phyloP scores from a whole-genome alignment of 2,329 filamentous ascomycete species.

The Sclerotinia subarctica region DNA sequence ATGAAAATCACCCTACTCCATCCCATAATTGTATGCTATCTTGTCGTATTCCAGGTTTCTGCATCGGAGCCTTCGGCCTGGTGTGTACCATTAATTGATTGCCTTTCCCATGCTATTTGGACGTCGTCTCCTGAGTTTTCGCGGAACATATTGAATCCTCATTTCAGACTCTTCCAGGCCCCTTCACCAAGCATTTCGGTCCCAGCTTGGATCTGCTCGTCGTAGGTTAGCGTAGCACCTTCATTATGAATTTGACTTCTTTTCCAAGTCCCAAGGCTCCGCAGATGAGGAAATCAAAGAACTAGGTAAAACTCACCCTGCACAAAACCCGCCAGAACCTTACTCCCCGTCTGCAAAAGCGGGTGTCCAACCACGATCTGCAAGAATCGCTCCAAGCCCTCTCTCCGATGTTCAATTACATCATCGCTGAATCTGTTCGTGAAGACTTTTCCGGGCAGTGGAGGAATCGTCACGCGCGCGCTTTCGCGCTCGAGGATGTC shows the following conservation, averaged over 20 bases:
- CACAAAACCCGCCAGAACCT: constrained; percentile 93
- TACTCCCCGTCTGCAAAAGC: constrained; percentile 93
- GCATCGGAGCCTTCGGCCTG: neutral
- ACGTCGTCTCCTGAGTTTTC: constrained; percentile 46
- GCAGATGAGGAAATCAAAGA: constrained; percentile 5
- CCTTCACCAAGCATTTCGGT: constrained; percentile 79
- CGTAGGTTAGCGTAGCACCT: neutral
- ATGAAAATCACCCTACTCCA: neutral
- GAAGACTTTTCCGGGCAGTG: constrained; percentile 94
- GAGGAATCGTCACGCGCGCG: constrained; percentile 91
- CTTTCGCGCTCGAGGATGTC: constrained; percentile 96
- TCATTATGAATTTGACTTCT: neutral
- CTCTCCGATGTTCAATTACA: constrained; percentile 90
- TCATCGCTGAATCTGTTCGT: constrained; percentile 98
- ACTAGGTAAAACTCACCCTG: constrained; percentile 65
- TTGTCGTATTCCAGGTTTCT: constrained; percentile 1
- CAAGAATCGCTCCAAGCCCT: constrained; percentile 90
- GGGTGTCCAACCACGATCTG: constrained; percentile 98
- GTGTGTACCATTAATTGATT: constrained; percentile 17
- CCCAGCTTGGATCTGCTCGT: constrained; percentile 77
- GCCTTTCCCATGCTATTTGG: constrained; percentile 26
- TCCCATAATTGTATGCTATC: constrained; percentile 10
- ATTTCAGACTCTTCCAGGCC: constrained; percentile 18
- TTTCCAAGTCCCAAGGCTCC: neutral
- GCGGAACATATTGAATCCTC: constrained; percentile 37